Evolutionary conservation across 164 flowering plant genomes (phyloP), one percentile per base, ranked within the genome.

Genomic region (Annona squamosa): DNA sequence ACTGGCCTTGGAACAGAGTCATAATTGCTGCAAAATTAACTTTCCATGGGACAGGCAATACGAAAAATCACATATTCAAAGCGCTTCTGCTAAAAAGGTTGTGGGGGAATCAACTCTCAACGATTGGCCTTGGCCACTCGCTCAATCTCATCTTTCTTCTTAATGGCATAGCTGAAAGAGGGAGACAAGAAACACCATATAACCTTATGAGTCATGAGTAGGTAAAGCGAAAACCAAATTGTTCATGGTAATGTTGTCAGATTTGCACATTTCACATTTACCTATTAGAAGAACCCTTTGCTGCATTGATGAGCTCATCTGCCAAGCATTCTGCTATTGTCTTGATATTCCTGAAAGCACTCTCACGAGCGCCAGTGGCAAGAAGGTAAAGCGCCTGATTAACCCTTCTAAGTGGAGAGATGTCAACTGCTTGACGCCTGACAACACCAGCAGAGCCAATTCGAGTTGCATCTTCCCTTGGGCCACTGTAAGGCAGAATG

Each of bases 371-470:
- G 63, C 82, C 82, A 3, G 77, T 80, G 2, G 79, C 77, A 26
- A 80, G 77, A 17, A 77, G 79, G 42, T 80, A 80, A 18, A 80
- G 74, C 17, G 82, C 82, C 48, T 80, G 79, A 73, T 80, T 80
- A 46, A 77, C 82, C 66, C 80, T 72, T 41, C 82, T 77, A 64
- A 80, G 63, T 64, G 82, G 82, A 69, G 80, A 80, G 45, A 80
- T 80, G 77, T 80, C 82, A 63, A 80, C 79, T 18, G 82, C 82
- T 64, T 80, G 82, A 71, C 79, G 73, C 61, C 80, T 80, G n/a
- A 77, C 77, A 57, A 80, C 79, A 80, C 82, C 82, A 68, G 82
- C 77, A 46, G 82, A 80, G 42, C 82, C 78, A 69, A 80, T 77
- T 43, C 80, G 45, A 43, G 82, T 77, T 3, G 80, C 82, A 74